These are phyloP conservation scores for Calonectria hongkongensis DNA, from an alignment of 2,329 filamentous ascomycete species.

Conservation along the genomic window DNA sequence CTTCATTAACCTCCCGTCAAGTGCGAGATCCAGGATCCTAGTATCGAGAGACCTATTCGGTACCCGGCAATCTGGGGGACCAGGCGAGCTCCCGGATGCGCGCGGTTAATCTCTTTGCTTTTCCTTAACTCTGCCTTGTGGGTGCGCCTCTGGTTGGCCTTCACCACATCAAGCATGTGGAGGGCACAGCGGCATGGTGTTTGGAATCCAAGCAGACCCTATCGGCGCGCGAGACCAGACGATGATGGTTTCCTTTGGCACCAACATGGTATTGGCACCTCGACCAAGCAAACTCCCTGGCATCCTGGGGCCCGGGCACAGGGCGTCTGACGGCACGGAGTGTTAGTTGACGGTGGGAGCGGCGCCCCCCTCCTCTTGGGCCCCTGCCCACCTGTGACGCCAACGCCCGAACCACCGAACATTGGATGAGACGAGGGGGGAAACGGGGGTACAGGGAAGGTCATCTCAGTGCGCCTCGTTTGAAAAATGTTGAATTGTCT, in stretches of 20 bases:
- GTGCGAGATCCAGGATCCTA: slow-evolving; percentile 32
- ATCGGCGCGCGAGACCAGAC: slow-evolving; percentile 12
- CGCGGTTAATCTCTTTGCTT: slow-evolving; percentile 26
- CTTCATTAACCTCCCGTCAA: slow-evolving; percentile 23
- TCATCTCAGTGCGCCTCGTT: slow-evolving; percentile 33
- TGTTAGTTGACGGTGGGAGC: slow-evolving; percentile 46
- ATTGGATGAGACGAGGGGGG: slow-evolving; percentile 47
- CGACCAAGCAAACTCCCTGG: slow-evolving; percentile 26
- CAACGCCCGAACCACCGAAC: slow-evolving; percentile 52
- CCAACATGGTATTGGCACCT: slow-evolving; percentile 13
- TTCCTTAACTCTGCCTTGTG: slow-evolving; percentile 20
- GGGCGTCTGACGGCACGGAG: slow-evolving; percentile 39
- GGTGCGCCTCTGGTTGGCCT: slow-evolving; percentile 6
- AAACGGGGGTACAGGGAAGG: slow-evolving; percentile 41
- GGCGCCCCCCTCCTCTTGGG: slow-evolving; percentile 32
- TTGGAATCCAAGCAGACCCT: slow-evolving; percentile 19
- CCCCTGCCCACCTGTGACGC: slow-evolving; percentile 53
- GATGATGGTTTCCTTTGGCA: slow-evolving; percentile 17
- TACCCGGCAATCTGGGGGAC: slow-evolving; percentile 39
- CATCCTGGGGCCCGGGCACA: slow-evolving; percentile 35
- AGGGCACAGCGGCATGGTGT: background rate
- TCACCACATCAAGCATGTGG: background rate
- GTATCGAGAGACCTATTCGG: slow-evolving; percentile 39
- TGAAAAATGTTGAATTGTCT: slow-evolving; percentile 20
- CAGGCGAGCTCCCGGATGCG: slow-evolving; percentile 47